These are phyloP conservation scores for Leishmania turanica DNA, from an alignment of 208 protist genomes.

Conservation along the genomic window DNA sequence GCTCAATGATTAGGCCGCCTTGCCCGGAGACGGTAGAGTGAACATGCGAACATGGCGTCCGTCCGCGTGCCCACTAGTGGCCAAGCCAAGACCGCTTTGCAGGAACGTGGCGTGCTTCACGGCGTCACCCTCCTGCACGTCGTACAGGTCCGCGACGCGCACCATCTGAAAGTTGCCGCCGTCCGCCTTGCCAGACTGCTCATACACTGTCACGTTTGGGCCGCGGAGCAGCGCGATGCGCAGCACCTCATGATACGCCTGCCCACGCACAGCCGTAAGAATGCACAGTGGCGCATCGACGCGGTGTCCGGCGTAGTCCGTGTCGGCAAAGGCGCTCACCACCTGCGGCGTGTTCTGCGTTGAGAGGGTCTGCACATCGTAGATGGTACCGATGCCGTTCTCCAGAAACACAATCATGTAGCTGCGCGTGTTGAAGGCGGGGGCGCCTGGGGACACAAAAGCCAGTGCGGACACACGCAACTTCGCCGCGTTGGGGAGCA, in stretches of 20 bases:
- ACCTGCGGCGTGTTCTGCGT: slow-evolving; percentile 38
- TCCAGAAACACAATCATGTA: slow-evolving; percentile 71
- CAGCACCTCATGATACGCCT: slow-evolving; percentile 69
- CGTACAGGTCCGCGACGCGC: slow-evolving; percentile 44
- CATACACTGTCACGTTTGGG: slow-evolving; percentile 51
- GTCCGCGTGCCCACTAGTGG: slow-evolving; percentile 64
- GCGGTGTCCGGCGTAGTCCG: slow-evolving; percentile 55
- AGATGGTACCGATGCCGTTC: slow-evolving; percentile 55
- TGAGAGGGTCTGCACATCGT: slow-evolving; percentile 41
- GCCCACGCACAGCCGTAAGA: slow-evolving; percentile 50
- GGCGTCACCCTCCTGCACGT: slow-evolving; percentile 52
- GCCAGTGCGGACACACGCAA: slow-evolving; percentile 51
- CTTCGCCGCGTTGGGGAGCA: slow-evolving; percentile 51
- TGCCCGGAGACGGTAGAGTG: slow-evolving; percentile 21
- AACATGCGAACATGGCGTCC: slow-evolving; percentile 66
- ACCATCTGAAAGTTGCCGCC: slow-evolving; percentile 43
- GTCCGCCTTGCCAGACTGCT: slow-evolving; percentile 40
- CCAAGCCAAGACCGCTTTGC: slow-evolving; percentile 55
- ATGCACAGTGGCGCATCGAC: slow-evolving; percentile 43
- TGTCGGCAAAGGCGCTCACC: slow-evolving; percentile 58
- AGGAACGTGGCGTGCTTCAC: slow-evolving; percentile 58
- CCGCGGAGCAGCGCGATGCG: slow-evolving; percentile 49
- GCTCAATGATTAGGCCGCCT: slow-evolving; percentile 5
- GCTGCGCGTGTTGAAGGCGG: slow-evolving; percentile 70
- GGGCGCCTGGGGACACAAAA: slow-evolving; percentile 47